A percentile compares a stretch with the other conserved stretches of the same genome.
phyloP scores from a whole-genome alignment of 495 filamentous ascomycete genomes.

The Aspergillus mulundensis region DNA sequence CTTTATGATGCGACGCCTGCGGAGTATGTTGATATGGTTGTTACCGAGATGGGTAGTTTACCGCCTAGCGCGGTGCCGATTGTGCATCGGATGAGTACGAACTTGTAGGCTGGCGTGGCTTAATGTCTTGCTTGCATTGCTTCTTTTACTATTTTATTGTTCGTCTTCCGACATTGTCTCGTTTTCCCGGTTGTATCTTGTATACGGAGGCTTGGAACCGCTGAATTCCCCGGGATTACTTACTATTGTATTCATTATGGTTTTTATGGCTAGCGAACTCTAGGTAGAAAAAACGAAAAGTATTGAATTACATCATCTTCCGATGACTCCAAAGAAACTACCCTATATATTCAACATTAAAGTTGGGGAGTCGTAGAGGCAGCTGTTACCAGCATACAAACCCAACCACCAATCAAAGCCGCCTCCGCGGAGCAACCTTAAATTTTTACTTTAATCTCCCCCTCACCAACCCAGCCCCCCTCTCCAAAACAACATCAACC shows the following conservation, averaged over 20 bases:
- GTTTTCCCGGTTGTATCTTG: not conserved
- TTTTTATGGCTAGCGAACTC: constrained; percentile 13
- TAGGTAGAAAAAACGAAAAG: not conserved
- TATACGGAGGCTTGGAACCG: not conserved
- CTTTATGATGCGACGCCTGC: constrained; percentile 95
- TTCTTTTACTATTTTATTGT: not conserved
- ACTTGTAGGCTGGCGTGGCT: constrained; percentile 24
- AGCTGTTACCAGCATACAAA: not conserved
- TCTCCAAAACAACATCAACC: not conserved
- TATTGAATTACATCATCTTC: too few relatives aligned
- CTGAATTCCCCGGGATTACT: not conserved
- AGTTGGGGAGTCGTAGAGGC: too few relatives aligned
- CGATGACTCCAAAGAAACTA: too few relatives aligned
- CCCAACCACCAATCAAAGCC: not conserved
- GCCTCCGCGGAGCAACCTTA: not conserved
- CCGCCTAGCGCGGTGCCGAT: constrained; percentile 75
- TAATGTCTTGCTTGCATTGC: not conserved
- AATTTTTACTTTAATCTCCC: not conserved
- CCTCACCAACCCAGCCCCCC: not conserved
- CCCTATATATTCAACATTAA: too few relatives aligned
- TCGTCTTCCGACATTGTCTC: not conserved
- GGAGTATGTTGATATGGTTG: constrained; percentile 79
- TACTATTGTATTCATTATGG: constrained; percentile 8
- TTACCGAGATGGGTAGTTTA: constrained; percentile 86
- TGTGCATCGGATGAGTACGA: constrained; percentile 49